Evolutionary conservation across 2,329 filamentous ascomycete genomes (phyloP), one percentile per base, ranked within the genome.

Genomic region (Mycocentrospora acerina): DNA sequence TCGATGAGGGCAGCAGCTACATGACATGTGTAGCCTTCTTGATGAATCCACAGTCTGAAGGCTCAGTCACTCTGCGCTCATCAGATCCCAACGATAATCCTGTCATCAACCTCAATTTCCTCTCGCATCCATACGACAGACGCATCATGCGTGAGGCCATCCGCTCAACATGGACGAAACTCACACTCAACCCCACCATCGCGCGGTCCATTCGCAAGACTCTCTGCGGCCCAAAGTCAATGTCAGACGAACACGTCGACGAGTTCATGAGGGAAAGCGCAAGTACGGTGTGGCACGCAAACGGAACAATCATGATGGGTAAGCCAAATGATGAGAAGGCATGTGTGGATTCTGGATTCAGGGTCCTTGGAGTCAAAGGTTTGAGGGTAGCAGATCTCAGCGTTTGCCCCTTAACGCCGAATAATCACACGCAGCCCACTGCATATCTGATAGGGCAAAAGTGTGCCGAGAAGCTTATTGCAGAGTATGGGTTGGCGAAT

Each of bases 101-200:
- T 0, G 53, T 68, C 2, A 76, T 80, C 52, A 71, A 82, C 45
- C 73, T 79, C 1, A 74, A 72, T 17, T 78, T 75, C 55, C 64
- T 81, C 1, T 64, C 64, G 0, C 71, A 79, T 32, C 73, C 76
- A 0, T 83, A 76, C 52, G 81, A 85, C 48, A 69, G 70, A 2
- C 51, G 56, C 8, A 40, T 57, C 9, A 48, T 64, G 39, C 45
- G 55, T 29, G 59, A 64, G 37, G 47, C 51, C 3, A 51, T 65
- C 17, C 56, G 71, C 1, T 71, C 73, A 5, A 66, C 62, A 27
- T 67, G 65, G 41, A 67, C 59, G 16, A 68, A 67, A 26, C 66
- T 71, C 3, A 64, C 64, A 0, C 67, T 69, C 12, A 77, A 80
- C 31, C 55, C 78, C 4, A 72, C 78, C 41, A 61, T 77, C 8